A percentile compares a stretch with the other conserved stretches of the same genome.
Evolutionary conservation across 73 alveolate species (phyloP).

Genomic region (Paramecium sexaurelia): DNA sequence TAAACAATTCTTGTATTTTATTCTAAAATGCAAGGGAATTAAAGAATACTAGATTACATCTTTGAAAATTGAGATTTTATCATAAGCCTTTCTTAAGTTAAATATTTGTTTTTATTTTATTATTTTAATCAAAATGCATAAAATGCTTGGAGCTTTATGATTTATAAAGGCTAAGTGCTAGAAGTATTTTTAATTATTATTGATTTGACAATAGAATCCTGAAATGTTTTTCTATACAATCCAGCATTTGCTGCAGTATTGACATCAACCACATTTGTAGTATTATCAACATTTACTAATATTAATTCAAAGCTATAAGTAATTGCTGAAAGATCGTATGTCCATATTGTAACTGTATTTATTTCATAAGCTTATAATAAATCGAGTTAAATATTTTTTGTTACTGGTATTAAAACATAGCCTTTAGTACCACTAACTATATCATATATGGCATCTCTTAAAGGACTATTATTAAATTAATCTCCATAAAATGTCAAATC

Average conservation of each 20-base stretch:
- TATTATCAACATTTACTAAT: background rate
- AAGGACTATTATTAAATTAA: background rate
- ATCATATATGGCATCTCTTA: slow-evolving; percentile 1
- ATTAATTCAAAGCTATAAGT: background rate
- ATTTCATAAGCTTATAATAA: background rate
- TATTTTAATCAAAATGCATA: background rate
- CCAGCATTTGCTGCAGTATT: background rate
- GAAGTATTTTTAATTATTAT: background rate
- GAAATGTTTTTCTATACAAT: background rate
- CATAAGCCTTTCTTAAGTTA: too few relatives aligned
- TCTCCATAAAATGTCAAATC: background rate
- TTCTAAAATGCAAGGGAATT: too few relatives aligned
- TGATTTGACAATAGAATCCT: background rate
- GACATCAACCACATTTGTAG: background rate
- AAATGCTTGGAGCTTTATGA: background rate
- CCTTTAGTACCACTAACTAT: background rate
- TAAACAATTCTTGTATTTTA: too few relatives aligned
- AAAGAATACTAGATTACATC: too few relatives aligned
- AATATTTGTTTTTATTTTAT: background rate
- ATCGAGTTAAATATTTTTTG: background rate
- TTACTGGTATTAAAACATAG: background rate
- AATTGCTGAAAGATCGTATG: background rate
- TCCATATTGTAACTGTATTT: background rate
- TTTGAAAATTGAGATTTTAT: background rate
- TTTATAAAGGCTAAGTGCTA: background rate